Conservation (phyloP, 192 early-diverging fungal species). For the Coemansia sp. region DNA sequence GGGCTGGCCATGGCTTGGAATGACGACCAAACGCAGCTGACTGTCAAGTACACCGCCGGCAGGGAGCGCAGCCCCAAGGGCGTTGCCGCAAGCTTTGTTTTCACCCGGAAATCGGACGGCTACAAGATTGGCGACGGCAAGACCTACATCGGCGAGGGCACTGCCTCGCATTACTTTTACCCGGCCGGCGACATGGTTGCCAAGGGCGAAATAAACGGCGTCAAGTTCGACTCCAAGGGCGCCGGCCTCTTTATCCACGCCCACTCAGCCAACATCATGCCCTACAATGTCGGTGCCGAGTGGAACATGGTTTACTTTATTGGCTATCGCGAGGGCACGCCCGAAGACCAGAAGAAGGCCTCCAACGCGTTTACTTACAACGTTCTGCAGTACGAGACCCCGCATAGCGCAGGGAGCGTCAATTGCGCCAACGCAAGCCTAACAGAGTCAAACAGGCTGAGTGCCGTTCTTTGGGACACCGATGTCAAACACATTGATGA, state of each 20-base stretch:
- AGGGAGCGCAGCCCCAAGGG: conserved; percentile 63
- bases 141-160: conserved; percentile 67
- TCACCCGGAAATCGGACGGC: conserved; percentile 65
- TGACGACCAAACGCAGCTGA: conserved; percentile 38
- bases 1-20: conserved; percentile 69
- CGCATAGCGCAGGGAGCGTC: conserved; percentile 66
- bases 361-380: conserved; percentile 33
- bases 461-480: conserved; percentile 79
- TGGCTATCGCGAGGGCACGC: conserved; percentile 59
- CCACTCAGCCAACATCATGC: conserved; percentile 77
- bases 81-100: conserved; percentile 66
- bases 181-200: conserved; percentile 75
- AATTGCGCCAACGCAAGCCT: conserved; percentile 74
- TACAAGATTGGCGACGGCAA: conserved; percentile 87
- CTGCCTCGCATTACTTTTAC: conserved; percentile 80
- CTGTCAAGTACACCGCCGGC: conserved; percentile 47
- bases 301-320: conserved; percentile 90
- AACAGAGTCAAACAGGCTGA: conserved; percentile 64
- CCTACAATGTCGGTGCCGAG: conserved; percentile 76
- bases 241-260: conserved; percentile 81
- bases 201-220: conserved; percentile 71
- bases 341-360: conserved; percentile 56
- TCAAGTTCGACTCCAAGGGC: conserved; percentile 63
- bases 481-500: conserved; percentile 61
- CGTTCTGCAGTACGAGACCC: conserved; percentile 79